These are phyloP conservation scores for Mallotus repandus DNA, from an alignment of 441 rosid species.

Conservation along the genomic window DNA sequence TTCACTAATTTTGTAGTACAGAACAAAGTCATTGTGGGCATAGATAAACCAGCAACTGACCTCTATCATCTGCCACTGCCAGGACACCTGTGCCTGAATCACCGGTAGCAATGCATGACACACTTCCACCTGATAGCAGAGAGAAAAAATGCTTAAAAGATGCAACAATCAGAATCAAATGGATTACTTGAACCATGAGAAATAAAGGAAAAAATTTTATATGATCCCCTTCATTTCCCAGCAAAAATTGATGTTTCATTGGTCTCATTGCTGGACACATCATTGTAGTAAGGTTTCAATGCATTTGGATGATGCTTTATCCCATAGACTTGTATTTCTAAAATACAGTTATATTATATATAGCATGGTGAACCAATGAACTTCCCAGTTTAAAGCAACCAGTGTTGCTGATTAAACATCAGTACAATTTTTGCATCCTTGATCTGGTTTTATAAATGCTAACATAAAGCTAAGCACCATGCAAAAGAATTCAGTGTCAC, in stretches of 20 bases:
- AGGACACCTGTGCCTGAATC: conserved; percentile 47
- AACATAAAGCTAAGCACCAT: background rate
- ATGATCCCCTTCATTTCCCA: background rate
- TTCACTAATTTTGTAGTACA: conserved; percentile 4
- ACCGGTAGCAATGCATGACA: conserved; percentile 69
- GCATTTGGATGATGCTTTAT: background rate
- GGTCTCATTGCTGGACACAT: background rate
- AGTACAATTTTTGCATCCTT: background rate
- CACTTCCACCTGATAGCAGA: conserved; percentile 45
- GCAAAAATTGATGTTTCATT: background rate
- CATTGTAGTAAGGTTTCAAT: background rate
- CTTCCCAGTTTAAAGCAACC: too few relatives aligned
- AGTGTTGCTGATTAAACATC: background rate
- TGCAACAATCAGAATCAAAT: background rate
- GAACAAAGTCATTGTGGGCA: conserved; percentile 6
- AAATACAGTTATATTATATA: too few relatives aligned
- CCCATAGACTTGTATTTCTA: too few relatives aligned
- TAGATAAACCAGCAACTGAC: conserved; percentile 62
- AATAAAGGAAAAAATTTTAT: background rate
- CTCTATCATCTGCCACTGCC: conserved; percentile 56
- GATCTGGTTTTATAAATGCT: background rate
- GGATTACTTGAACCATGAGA: background rate
- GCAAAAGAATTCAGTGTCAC: background rate
- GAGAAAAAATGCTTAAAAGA: background rate
- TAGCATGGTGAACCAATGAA: too few relatives aligned